Percentiles rank a stretch among this genome's conserved stretches.
Conservation (phyloP, 75 land plant genomes). For the Cryptomeria japonica region DNA sequence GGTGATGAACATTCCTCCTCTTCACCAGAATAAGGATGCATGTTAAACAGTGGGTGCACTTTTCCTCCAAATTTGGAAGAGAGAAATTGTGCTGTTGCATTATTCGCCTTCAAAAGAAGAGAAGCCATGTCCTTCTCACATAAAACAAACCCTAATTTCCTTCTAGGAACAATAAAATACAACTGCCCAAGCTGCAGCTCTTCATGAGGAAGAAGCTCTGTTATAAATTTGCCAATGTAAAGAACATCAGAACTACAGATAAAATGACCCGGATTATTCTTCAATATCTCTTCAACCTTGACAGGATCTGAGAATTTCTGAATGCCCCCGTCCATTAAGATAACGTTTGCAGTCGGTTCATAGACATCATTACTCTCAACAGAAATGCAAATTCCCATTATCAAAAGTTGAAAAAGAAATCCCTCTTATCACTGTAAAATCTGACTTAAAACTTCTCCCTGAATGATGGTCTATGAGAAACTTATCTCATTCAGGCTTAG, state of each 20-base stretch:
- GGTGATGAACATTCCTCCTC: not conserved
- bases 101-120: conserved; percentile 35
- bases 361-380: not conserved
- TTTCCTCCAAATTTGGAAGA: not conserved
- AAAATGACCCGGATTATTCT: conserved; percentile 4
- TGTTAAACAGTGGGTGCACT: not conserved
- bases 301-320: not conserved
- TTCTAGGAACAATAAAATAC: conserved; percentile 50
- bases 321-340: not conserved
- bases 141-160: conserved; percentile 20
- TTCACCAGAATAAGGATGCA: not conserved
- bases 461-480: too few relatives aligned
- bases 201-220: conserved; percentile 23
- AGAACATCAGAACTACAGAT: conserved; percentile 46
- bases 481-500: not conserved
- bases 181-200: conserved; percentile 32
- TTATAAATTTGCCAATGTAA: conserved; percentile 27
- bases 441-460: too few relatives aligned
- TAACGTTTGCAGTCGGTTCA: not conserved
- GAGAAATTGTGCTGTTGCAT: conserved; percentile 13
- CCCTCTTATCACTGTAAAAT: too few relatives aligned
- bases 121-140: conserved; percentile 44
- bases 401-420: too few relatives aligned
- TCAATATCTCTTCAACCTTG: not conserved
- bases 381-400: too few relatives aligned